phyloP scores from a whole-genome alignment of 768 basidiomycete species.

The Candolleomyces efflorescens region DNA sequence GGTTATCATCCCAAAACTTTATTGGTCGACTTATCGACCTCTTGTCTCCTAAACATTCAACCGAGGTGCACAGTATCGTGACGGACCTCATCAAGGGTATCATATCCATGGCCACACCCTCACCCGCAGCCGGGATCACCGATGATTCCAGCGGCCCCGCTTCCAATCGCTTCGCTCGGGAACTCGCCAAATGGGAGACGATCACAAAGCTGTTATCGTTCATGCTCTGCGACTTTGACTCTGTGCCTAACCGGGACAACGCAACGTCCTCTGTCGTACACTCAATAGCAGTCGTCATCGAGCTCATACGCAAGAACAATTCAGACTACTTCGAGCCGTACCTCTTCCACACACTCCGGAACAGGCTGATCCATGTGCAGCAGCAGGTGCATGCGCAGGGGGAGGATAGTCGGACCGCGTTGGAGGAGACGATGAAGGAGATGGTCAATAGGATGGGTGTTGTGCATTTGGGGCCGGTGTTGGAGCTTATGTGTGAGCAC shows the following conservation, averaged over 20 bases:
- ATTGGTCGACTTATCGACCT: conserved; percentile 78
- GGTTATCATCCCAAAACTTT: conserved; percentile 82
- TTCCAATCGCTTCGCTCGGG: conserved; percentile 84
- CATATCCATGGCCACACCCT: conserved; percentile 89
- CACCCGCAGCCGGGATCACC: conserved; percentile 70
- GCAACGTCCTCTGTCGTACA: conserved; percentile 78
- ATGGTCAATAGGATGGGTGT: conserved; percentile 85
- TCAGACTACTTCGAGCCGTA: conserved; percentile 99
- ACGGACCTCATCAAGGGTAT: conserved; percentile 92
- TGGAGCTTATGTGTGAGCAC: conserved; percentile 68
- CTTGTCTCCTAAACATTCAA: conserved; percentile 71
- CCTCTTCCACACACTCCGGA: conserved; percentile 89
- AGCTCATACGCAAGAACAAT: conserved; percentile 95
- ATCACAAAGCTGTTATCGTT: conserved; percentile 70
- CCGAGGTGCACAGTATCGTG: conserved; percentile 80
- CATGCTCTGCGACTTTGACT: conserved; percentile 66
- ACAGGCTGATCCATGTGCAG: conserved; percentile 84
- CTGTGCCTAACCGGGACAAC: conserved; percentile 42
- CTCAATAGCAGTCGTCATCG: conserved; percentile 85
- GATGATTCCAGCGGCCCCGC: conserved; percentile 69
- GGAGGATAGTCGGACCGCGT: conserved; percentile 58
- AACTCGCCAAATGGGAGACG: conserved; percentile 72
- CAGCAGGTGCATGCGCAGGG: conserved; percentile 53
- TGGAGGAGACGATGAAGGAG: conserved; percentile 72
- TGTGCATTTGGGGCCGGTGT: conserved; percentile 82